A percentile compares a stretch with the other conserved stretches of the same genome.
Evolutionary conservation across 2,329 filamentous ascomycete genomes (phyloP).

Genomic region (Penicillium sp.): DNA sequence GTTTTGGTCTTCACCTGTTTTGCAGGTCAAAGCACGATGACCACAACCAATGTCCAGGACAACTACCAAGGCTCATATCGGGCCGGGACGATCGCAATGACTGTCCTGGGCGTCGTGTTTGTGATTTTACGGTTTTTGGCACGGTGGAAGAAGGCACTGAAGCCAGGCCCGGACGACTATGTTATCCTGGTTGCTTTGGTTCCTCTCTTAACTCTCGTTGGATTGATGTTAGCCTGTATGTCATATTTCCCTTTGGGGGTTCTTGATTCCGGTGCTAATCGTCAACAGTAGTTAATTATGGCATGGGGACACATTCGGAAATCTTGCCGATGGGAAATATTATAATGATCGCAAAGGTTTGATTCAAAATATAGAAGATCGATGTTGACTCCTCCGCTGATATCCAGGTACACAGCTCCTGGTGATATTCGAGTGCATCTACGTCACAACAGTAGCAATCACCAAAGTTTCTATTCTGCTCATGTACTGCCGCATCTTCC

Average conservation of each 20-base stretch:
- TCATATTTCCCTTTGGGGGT: neutral
- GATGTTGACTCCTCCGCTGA: neutral
- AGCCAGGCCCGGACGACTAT: constrained; percentile 9
- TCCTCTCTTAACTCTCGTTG: constrained; percentile 6
- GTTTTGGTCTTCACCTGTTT: neutral
- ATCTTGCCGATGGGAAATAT: constrained; percentile 1
- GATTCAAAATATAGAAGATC: neutral
- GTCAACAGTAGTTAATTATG: constrained; percentile 13
- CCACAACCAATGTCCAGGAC: neutral
- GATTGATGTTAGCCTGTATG: constrained; percentile 9
- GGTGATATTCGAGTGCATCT: constrained; percentile 41
- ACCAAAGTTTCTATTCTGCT: constrained; percentile 54
- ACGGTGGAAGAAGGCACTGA: constrained; percentile 9
- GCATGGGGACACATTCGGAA: constrained; percentile 13
- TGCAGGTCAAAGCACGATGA: neutral
- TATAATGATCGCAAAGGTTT: constrained; percentile 13
- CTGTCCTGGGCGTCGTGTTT: constrained; percentile 11
- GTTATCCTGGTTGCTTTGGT: constrained; percentile 9
- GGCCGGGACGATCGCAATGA: constrained; percentile 13
- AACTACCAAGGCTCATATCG: neutral
- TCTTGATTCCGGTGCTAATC: neutral
- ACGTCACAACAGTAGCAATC: constrained; percentile 49
- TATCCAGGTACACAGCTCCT: constrained; percentile 38
- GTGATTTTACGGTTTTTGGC: constrained; percentile 13
- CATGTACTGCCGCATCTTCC: constrained; percentile 57